Conservation (phyloP, 2,329 filamentous ascomycete genomes). For the Calonectria naviculata region DNA sequence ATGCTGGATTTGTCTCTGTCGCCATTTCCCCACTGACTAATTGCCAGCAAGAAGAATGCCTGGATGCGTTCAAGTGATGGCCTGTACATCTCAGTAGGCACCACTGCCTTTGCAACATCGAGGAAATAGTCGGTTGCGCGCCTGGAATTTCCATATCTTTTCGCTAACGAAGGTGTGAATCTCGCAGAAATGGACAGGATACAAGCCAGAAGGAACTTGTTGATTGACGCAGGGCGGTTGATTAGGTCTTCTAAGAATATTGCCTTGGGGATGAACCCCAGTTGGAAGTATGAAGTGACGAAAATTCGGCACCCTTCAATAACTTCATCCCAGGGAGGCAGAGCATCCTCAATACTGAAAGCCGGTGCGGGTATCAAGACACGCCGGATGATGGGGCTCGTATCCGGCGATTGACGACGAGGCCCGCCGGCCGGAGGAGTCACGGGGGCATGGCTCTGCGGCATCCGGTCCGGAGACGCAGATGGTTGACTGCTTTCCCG, state of each 20-base stretch:
- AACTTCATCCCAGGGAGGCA: conserved; percentile 41
- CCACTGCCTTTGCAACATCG: conserved; percentile 35
- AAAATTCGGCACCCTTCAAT: conserved; percentile 43
- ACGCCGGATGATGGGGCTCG: not conserved
- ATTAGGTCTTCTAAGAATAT: conserved; percentile 43
- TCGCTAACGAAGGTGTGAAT: conserved; percentile 42
- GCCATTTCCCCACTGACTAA: conserved; percentile 48
- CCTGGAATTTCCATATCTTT: conserved; percentile 35
- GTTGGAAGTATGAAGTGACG: conserved; percentile 44
- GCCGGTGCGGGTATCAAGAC: not conserved
- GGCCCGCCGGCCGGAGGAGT: not conserved
- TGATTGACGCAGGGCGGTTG: conserved; percentile 33
- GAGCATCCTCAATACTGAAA: conserved; percentile 15
- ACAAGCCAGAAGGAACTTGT: conserved; percentile 42
- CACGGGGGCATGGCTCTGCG: not conserved
- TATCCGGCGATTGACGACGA: not conserved
- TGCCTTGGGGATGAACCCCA: conserved; percentile 46
- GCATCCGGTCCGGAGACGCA: not conserved
- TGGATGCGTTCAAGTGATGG: conserved; percentile 43
- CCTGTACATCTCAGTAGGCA: conserved; percentile 42
- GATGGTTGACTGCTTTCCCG: not conserved
- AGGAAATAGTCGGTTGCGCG: conserved; percentile 44
- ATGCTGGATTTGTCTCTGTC: conserved; percentile 45
- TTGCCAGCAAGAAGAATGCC: conserved; percentile 45
- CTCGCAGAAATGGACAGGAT: conserved; percentile 45